Evolutionary conservation across 108 stramenopile genomes (phyloP), one percentile per base, ranked within the genome.

Genomic region (Nitzschia sp.): DNA sequence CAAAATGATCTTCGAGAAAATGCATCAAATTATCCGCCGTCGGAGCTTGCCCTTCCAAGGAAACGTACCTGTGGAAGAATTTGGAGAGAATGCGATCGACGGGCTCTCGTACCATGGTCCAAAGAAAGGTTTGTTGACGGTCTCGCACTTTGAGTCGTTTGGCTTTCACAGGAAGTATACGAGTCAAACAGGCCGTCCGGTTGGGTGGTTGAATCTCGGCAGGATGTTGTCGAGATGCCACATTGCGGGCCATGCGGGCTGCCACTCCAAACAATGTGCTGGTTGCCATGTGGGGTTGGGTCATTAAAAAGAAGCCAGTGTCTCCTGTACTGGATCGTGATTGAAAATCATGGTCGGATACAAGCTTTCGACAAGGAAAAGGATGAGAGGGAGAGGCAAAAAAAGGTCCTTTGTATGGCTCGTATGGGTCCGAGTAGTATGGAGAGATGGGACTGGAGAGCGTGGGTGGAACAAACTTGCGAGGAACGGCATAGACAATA

Each of bases 81-180:
- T 79, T 54, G 41, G 51, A 41, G 10, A 81, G 11, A 1, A 72
- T 14, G 12, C 83, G 80, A 37, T 37, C 39, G 10, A 73, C 74
- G 24, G 83, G 83, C 53, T 84, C 77, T 44, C 77, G 70, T 6
- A 84, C 58, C 5, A 81, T 34, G 56, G 56, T 81, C 77, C 78
- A 84, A 38, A 80, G 43, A 54, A 81, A 79, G 34, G 60, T 69
- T 22, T 65, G 41, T 37, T 48, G 56, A 12, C 21, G 55, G 21
- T 34, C 15, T 43, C 76, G 63, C 10, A 39, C 25, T 38, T 38
- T 44, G 66, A 61, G 66, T 46, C 68, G 51, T 41, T 60, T 57
- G 9, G 69, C 69, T 17, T 59, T 73, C 11, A 62, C 46, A 24
- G 29, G 62, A n/a, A 56, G 57, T 5, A 63, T 26, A 7, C 69